These are phyloP conservation scores for Claviceps quebecensis DNA, from an alignment of 2,329 filamentous ascomycete genomes.

Conservation along the genomic window DNA sequence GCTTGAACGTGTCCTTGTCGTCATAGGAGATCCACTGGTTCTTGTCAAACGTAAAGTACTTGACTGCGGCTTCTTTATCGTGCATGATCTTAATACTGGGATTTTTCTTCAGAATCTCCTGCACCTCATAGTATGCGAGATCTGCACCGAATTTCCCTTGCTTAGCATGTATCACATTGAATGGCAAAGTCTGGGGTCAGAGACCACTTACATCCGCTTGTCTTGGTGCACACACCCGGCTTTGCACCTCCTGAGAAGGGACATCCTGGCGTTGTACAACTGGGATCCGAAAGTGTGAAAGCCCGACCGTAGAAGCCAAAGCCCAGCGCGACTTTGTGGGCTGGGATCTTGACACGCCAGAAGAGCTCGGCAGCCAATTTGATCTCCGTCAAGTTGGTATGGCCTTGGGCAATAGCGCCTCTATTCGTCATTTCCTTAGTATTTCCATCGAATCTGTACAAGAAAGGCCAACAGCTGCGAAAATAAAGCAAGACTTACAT, in stretches of 20 bases:
- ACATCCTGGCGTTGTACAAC: slow-evolving; percentile 11
- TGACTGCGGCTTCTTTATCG: slow-evolving; percentile 10
- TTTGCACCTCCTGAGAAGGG: slow-evolving; percentile 7
- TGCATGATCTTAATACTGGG: slow-evolving; percentile 7
- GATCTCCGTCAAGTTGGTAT: slow-evolving; percentile 31
- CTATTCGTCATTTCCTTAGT: not conserved
- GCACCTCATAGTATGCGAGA: slow-evolving; percentile 10
- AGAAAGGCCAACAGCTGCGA: not conserved
- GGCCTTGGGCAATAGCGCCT: slow-evolving; percentile 10
- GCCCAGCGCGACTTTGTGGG: slow-evolving; percentile 26
- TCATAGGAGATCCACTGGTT: slow-evolving; percentile 11
- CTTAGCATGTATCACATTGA: not conserved
- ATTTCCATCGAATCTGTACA: not conserved
- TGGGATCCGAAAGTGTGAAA: slow-evolving; percentile 10
- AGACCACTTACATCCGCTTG: not conserved
- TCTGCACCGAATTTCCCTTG: not conserved
- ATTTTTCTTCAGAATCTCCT: slow-evolving; percentile 8
- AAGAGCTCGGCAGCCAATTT: slow-evolving; percentile 24
- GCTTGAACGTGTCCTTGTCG: slow-evolving; percentile 8
- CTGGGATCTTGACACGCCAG: slow-evolving; percentile 25
- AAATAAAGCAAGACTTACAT: slow-evolving; percentile 5
- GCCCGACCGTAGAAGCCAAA: slow-evolving; percentile 26
- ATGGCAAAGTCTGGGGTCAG: not conserved
- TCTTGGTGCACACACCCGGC: slow-evolving; percentile 7
- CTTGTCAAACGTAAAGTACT: slow-evolving; percentile 9